Percentiles rank a stretch among this genome's conserved stretches.
phyloP scores from a whole-genome alignment of 805 yeast species.

The Ogataea paraovalis region DNA sequence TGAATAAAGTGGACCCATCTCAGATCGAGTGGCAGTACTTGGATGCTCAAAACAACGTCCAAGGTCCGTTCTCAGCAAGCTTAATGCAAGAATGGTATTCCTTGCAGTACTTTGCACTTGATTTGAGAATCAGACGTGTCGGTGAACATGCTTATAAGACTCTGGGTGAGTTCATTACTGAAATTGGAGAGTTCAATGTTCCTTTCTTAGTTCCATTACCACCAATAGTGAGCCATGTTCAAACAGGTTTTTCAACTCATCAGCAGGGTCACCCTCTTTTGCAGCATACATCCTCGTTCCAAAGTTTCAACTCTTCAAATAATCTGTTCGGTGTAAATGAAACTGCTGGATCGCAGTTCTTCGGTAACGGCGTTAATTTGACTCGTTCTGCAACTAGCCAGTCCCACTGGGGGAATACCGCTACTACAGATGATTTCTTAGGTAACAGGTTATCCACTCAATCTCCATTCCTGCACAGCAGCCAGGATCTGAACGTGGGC shows the following conservation, averaged over 20 bases:
- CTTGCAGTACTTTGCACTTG: slow-evolving; percentile 52
- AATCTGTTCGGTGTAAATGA: slow-evolving; percentile 2
- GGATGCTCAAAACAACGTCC: slow-evolving; percentile 66
- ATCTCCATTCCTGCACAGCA: slow-evolving; percentile 28
- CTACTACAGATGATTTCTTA: slow-evolving; percentile 5
- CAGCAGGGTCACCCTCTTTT: slow-evolving; percentile 8
- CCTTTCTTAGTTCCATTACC: slow-evolving; percentile 66
- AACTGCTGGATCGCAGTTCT: slow-evolving; percentile 14
- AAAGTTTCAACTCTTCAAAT: slow-evolving; percentile 7
- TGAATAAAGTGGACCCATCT: slow-evolving; percentile 18
- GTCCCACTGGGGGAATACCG: slow-evolving; percentile 8
- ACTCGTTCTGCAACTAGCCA: slow-evolving; percentile 3
- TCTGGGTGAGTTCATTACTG: slow-evolving; percentile 49
- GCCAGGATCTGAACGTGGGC: slow-evolving; percentile 2
- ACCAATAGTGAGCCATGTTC: slow-evolving; percentile 7
- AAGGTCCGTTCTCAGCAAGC: slow-evolving; percentile 76
- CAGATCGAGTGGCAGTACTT: slow-evolving; percentile 65
- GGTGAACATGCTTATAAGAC: slow-evolving; percentile 49
- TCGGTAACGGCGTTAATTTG: slow-evolving; percentile 8
- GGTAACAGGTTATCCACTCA: slow-evolving; percentile 11
- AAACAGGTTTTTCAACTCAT: slow-evolving; percentile 3
- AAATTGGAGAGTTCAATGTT: slow-evolving; percentile 42
- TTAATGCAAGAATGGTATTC: slow-evolving; percentile 78
- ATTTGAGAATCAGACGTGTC: slow-evolving; percentile 54
- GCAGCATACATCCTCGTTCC: slow-evolving; percentile 10